phyloP scores from a whole-genome alignment of 2,329 filamentous ascomycete genomes.

The Aspergillus luchuensis region DNA sequence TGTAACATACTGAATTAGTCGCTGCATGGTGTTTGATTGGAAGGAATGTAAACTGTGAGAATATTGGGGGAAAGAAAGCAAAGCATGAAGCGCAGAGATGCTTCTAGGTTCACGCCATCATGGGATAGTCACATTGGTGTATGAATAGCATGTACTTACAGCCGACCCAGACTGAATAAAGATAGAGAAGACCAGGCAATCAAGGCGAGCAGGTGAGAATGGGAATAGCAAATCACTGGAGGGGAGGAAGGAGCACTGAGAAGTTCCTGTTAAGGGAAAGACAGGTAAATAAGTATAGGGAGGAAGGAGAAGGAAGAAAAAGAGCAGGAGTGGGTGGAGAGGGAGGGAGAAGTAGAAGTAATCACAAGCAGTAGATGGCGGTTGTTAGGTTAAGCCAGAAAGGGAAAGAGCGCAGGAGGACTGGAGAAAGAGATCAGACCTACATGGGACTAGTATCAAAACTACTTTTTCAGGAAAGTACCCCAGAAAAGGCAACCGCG shows the following conservation, averaged over 20 bases:
- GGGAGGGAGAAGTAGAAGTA: background rate
- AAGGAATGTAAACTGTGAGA: background rate
- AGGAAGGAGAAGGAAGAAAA: conserved; percentile 10
- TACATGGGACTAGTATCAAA: background rate
- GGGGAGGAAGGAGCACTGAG: conserved; percentile 1
- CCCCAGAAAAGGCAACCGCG: conserved; percentile 17
- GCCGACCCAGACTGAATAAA: background rate
- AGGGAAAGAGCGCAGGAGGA: conserved; percentile 13
- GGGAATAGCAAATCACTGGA: background rate
- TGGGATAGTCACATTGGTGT: background rate
- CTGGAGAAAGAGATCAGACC: background rate
- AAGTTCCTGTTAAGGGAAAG: background rate
- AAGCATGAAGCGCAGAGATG: background rate
- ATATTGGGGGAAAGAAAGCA: background rate
- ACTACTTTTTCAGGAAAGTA: conserved; percentile 5
- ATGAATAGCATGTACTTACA: conserved; percentile 10
- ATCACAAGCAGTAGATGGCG: conserved; percentile 10
- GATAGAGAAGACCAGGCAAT: background rate
- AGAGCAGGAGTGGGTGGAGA: background rate
- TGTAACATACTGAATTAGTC: conserved; percentile 3
- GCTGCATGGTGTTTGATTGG: background rate
- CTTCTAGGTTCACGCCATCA: background rate
- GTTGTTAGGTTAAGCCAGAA: conserved; percentile 6
- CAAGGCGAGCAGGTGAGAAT: background rate
- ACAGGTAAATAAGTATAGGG: background rate